Evolutionary conservation across 495 filamentous ascomycete species (phyloP).

Genomic region (Barbatosphaeria neglecta): DNA sequence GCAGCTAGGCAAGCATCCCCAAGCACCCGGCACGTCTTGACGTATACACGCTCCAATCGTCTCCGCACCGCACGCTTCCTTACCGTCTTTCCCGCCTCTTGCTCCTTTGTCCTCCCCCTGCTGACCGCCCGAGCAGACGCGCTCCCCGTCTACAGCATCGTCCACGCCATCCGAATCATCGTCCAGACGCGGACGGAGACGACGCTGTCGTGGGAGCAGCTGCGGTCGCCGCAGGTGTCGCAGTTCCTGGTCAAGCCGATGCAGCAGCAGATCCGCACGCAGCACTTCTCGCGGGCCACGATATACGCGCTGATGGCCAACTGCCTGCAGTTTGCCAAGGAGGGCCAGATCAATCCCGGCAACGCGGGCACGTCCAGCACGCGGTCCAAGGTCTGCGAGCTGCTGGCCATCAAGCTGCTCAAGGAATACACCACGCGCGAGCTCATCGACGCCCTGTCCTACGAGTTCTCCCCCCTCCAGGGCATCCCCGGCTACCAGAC

Average conservation of each 20-base stretch:
- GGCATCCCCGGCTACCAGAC: constrained; percentile 43
- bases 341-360: constrained; percentile 65
- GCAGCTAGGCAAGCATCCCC: constrained; percentile 56
- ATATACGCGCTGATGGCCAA: constrained; percentile 87
- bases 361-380: constrained; percentile 74
- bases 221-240: constrained; percentile 86
- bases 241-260: constrained; percentile 89
- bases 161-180: constrained; percentile 74
- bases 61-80: too few relatives aligned
- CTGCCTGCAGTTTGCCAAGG: constrained; percentile 83
- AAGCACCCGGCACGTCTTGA: background rate
- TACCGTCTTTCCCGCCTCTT: too few relatives aligned
- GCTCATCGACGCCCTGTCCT: constrained; percentile 81
- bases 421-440: constrained; percentile 82
- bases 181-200: constrained; percentile 79
- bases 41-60: background rate
- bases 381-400: constrained; percentile 74
- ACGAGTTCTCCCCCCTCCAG: constrained; percentile 88
- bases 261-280: constrained; percentile 67
- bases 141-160: constrained; percentile 80
- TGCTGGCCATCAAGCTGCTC: constrained; percentile 81
- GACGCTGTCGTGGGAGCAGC: constrained; percentile 87
- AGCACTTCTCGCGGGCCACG: constrained; percentile 74
- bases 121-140: constrained; percentile 18
- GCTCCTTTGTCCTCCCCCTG: background rate